These are phyloP conservation scores for Zanthoxylum bungeanum DNA, from an alignment of 345 rosid species.

Conservation along the genomic window DNA sequence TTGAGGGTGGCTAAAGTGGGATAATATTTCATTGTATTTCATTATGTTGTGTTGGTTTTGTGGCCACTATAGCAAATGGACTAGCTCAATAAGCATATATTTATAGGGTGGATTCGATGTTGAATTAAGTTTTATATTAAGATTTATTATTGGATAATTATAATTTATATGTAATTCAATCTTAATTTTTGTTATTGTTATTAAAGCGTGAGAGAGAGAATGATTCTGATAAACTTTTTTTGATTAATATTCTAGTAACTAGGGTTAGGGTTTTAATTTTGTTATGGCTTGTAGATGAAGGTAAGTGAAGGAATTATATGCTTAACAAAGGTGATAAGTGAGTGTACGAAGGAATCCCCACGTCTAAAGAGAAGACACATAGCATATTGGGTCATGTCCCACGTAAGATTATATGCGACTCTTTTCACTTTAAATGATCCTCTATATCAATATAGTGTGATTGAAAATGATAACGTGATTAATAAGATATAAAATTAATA, in stretches of 20 bases:
- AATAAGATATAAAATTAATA: too few species aligned
- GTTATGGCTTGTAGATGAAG: constrained; percentile 38
- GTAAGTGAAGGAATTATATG: constrained; percentile 45
- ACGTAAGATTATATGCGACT: constrained; percentile 33
- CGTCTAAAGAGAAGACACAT: constrained; percentile 24
- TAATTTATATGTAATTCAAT: too few species aligned
- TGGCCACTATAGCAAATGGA: constrained; percentile 2
- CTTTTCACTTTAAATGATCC: constrained; percentile 34
- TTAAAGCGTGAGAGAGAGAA: too few species aligned
- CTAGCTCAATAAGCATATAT: neutral
- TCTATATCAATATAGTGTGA: neutral
- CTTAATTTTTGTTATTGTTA: too few species aligned
- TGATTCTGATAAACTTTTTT: too few species aligned
- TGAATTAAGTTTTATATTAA: too few species aligned
- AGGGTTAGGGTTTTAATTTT: constrained; percentile 2
- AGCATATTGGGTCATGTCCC: constrained; percentile 37
- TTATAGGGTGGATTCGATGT: neutral
- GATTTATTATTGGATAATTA: too few species aligned
- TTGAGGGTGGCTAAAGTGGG: constrained; percentile 75
- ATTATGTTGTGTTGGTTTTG: constrained; percentile 21
- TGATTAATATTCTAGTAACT: constrained; percentile 3
- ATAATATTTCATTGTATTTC: constrained; percentile 68
- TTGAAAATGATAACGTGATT: neutral
- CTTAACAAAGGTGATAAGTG: constrained; percentile 36
- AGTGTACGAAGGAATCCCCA: constrained; percentile 24